A percentile compares a stretch with the other conserved stretches of the same genome.
phyloP scores from a whole-genome alignment of 148 eudicot genomes.

The Diospyros lotus region DNA sequence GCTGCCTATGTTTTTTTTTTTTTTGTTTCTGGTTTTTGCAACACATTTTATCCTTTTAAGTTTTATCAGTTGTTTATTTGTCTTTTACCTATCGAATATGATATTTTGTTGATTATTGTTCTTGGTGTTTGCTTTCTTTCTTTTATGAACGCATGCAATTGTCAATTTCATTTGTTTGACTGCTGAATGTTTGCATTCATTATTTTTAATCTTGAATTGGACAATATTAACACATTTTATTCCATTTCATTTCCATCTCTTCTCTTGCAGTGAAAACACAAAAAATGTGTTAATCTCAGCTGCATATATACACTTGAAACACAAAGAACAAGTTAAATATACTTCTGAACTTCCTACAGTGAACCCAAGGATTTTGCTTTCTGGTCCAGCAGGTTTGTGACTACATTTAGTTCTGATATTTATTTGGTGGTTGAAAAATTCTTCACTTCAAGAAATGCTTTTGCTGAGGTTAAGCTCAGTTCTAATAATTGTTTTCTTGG shows the following conservation, averaged over 20 bases:
- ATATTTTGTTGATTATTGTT: neutral
- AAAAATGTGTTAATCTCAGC: conserved; percentile 86
- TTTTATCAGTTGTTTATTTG: neutral
- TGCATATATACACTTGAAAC: conserved; percentile 81
- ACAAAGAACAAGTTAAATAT: conserved; percentile 72
- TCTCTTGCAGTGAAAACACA: conserved; percentile 75
- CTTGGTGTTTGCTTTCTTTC: neutral
- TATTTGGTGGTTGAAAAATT: neutral
- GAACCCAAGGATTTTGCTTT: conserved; percentile 87
- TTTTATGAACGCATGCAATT: neutral
- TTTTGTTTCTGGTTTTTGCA: too few species aligned
- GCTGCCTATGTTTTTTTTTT: too few species aligned
- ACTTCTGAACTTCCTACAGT: conserved; percentile 74
- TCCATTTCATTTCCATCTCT: neutral
- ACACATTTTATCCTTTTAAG: too few species aligned
- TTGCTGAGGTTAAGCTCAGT: neutral
- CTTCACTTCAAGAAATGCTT: neutral
- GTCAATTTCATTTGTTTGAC: neutral
- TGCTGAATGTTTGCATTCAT: neutral
- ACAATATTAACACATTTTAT: neutral
- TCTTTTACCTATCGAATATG: neutral
- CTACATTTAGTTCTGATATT: neutral
- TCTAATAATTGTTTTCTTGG: conserved; percentile 16
- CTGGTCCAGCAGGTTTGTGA: conserved; percentile 86
- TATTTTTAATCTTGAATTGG: neutral